Base-by-base conservation (phyloP, 2,329 filamentous ascomycete genomes). In the Phialocephala sp. region DNA sequence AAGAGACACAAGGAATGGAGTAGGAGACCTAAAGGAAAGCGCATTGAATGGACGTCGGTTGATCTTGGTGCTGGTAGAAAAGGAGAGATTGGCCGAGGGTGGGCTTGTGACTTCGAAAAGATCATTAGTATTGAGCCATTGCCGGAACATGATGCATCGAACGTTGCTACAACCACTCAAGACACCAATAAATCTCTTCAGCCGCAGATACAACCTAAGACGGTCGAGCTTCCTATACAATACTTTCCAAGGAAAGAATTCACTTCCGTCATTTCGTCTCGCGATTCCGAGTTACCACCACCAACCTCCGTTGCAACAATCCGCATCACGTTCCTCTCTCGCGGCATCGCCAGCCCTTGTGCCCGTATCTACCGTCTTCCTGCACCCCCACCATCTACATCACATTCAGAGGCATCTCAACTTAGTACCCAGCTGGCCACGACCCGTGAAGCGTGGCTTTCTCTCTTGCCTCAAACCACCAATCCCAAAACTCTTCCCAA, bases 341-440 rank as follows among this genome's bases (percentile, higher is more conserved):
- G 92, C 63, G 94, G 95, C 32, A 85, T 90, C 0, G 91, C 89
- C 3, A 82, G 80, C 0, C 80, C 87, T 2, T 91, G 90, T 76
- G 92, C 94, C 4, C 87, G 95, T 41, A 89, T 98, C 69, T 99
- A 98, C 78, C 89, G 92, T 15, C 87, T 98, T 18, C 92, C 94
- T 37, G 36, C 20, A 56, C 20, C 62, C n/a, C 77, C 81, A 1
- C 64, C 64, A 18, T 41, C 43, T 14, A 24, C 32, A 22, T 50
- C 58, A 15, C 45, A 41, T 32, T 60, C 60, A 47, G 18, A 69
- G 0, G 74, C 61, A 78, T 9, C 81, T 77, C 0, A 77, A 74
- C 8, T 66, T 18, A 37, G 52, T 60, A 22, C 52, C 20, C 35
- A 66, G 22, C 60, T 63, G 50, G 9, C 62, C 4, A 79, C 84